phyloP scores from a whole-genome alignment of 805 yeast species.

The Candida jianshihensis region DNA sequence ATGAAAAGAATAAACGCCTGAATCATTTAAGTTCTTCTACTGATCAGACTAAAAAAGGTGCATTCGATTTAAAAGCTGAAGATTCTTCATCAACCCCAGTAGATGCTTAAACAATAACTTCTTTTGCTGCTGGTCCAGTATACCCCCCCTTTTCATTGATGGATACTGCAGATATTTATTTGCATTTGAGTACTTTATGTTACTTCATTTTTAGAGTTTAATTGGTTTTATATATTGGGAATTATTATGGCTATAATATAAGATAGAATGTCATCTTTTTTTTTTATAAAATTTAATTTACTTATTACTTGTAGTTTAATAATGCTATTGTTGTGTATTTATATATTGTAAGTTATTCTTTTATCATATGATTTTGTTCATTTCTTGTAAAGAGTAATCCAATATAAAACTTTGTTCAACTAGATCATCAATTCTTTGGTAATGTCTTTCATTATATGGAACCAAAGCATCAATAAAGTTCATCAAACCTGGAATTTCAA shows the following conservation, averaged over 20 bases:
- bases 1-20: slow-evolving; percentile 32
- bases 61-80: slow-evolving; percentile 2
- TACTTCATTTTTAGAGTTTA: no score
- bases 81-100: background rate
- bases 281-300: no score
- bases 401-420: slow-evolving; percentile 79
- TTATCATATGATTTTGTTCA: slow-evolving; percentile 36
- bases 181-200: no score
- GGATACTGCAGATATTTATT: no score
- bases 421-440: slow-evolving; percentile 64
- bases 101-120: no score
- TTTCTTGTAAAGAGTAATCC: slow-evolving; percentile 78
- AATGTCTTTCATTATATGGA: slow-evolving; percentile 89
- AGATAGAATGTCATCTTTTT: no score
- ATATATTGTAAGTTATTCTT: background rate
- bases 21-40: slow-evolving; percentile 30
- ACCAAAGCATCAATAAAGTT: slow-evolving; percentile 64
- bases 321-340: no score
- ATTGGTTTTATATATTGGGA: no score
- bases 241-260: no score
- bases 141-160: no score
- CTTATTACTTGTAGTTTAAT: no score
- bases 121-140: no score
- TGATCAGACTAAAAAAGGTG: slow-evolving; percentile 35
- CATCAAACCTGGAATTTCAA: slow-evolving; percentile 62